Evolutionary conservation across 129 eudicot species (phyloP), one percentile per base, ranked within the genome.

Genomic region (Flaveria robusta): DNA sequence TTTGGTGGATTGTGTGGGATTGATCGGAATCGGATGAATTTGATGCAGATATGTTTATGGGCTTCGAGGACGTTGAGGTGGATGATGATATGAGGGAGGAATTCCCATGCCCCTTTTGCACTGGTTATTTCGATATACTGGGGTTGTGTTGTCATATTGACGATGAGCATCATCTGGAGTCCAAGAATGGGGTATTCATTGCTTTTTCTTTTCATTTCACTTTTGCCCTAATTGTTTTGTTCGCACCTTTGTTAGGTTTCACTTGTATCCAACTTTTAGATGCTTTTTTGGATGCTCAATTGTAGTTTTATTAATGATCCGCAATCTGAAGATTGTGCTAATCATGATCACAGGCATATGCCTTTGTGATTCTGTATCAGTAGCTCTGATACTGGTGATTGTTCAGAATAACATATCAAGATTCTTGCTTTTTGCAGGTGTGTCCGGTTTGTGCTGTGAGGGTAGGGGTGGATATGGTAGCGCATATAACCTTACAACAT

Each of bases 111-210:
- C 96, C 94, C 3, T 90, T 90, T 73, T 92, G 98, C 81, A 72
- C 90, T 0, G 94, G 89, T 13, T 86, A 88, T 83, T 95, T 87
- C 23, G 99, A 91, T 83, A 88, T 95, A 42, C 89, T 95, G 8
- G 97, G 97, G 5, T 84, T 95, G 55, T 95, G 97, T 83, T 91
- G 96, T 75, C 99, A 95, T 83, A 89, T 95, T n/a, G 99, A 95
- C 68, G 99, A 95, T 62, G 92, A 91, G 68, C 99, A 95, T 82
- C 92, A 94, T 70, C 79, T 79, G 2, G 97, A 95, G 79, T 88
- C 97, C 63, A 89, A 80, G 42, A 95, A 95, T 86, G 99, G 99
- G 99, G 97, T 95, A 87, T 60, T 56, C 0, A 23, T 81, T 55
- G 34, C 49, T 60, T 26, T 26, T 3, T 18, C 42, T 76, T 29